Evolutionary conservation across 2,329 filamentous ascomycete genomes (phyloP).

Genomic region (Anisogramma anomala): DNA sequence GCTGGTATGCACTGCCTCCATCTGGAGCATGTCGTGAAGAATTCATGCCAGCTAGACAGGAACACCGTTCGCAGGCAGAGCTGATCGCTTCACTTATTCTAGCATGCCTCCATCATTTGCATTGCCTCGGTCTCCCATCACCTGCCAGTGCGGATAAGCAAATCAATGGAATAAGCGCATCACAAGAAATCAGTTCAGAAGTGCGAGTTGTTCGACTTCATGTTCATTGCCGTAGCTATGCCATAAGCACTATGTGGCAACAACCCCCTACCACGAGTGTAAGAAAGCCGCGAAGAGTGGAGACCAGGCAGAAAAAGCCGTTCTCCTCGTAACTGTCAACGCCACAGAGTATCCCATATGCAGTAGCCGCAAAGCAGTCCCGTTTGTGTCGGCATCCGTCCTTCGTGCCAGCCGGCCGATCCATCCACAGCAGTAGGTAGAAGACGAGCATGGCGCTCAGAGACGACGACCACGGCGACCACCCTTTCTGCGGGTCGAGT

Average conservation of each 20-base stretch:
- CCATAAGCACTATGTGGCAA: constrained; percentile 37
- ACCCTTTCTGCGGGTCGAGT: constrained; percentile 99
- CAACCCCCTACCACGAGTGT: constrained; percentile 27
- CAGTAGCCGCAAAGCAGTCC: constrained; percentile 25
- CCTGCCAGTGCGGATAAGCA: not conserved
- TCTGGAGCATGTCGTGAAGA: no score
- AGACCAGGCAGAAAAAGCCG: constrained; percentile 55
- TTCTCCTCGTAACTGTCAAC: constrained; percentile 64
- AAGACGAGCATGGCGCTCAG: constrained; percentile 43
- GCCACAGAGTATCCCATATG: constrained; percentile 46
- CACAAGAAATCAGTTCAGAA: not conserved
- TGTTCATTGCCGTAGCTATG: constrained; percentile 24
- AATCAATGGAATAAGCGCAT: not conserved
- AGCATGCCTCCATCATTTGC: no score
- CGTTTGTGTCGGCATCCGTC: constrained; percentile 5
- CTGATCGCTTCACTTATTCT: no score
- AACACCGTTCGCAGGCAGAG: no score
- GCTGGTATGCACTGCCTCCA: no score
- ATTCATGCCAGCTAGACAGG: no score
- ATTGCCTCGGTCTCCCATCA: not conserved
- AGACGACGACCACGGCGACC: constrained; percentile 99
- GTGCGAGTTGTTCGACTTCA: constrained; percentile 10
- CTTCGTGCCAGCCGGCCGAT: constrained; percentile 6
- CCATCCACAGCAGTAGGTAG: constrained; percentile 4
- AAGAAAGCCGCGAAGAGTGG: constrained; percentile 27